Evolutionary conservation across 768 basidiomycete genomes (phyloP), one percentile per base, ranked within the genome.

Genomic region (Zangia roseola): DNA sequence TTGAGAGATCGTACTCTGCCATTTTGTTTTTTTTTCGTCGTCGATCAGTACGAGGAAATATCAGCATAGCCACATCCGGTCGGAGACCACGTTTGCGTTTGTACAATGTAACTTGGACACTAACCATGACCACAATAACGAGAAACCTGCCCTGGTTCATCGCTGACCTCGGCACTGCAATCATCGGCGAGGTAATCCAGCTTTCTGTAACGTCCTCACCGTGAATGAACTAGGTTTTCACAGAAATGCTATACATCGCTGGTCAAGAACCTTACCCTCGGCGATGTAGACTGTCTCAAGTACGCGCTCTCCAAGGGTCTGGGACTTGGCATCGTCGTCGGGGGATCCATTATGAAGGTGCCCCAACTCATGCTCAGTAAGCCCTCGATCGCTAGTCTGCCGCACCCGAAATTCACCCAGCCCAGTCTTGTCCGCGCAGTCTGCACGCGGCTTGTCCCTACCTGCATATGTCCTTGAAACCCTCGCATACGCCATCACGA

Each of bases 301-400:
- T 91, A 92, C 68, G 81, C 91, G 1, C 66, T 97, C 45, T 97
- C 94, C 3, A 98, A 98, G 64, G 94, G 85, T 0, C 73, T 99
- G 7, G 94, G 97, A 0, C 71, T 99, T 14, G 95, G 87, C 0
- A 94, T 98, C 43, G 94, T 98, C 36, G 74, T 89, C 2, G 95
- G 90, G 35, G 94, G 94, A 0, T 84, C 87, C 3, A 90, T 99
- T 53, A 89, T 99, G 84, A 99, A 99, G 70, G 80, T 98, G 3
- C 95, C 95, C 1, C 95, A 98, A 65, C 74, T 97, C n/a, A 59
- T 90, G 24, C 78, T 92, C 45, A 91, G 90, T 91, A 58, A 62
- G 88, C 45, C 12, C 8, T 28, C 10, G 28, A 19, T 51, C 16
- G 34, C 35, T 21, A 5, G 14, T 23, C 6, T 21, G 2, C 19